A percentile compares a stretch with the other conserved stretches of the same genome.
Evolutionary conservation across 768 basidiomycete genomes (phyloP).

Genomic region (Amanita inopinata): DNA sequence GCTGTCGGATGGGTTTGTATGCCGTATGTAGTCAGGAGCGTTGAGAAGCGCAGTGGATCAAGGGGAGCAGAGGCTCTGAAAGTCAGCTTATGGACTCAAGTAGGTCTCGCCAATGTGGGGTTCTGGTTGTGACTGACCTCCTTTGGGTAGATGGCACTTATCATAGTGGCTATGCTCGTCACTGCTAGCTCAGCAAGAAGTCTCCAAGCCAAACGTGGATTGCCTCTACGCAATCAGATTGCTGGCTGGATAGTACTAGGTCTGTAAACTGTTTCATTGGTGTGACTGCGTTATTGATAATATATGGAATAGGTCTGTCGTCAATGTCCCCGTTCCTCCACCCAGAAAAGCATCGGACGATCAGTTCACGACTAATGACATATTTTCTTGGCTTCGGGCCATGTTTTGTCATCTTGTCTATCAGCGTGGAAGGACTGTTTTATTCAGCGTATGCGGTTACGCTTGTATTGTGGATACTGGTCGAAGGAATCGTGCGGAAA

Average conservation of each 20-base stretch:
- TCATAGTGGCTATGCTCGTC: conserved; percentile 37
- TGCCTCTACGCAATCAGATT: conserved; percentile 51
- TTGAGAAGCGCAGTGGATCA: conserved; percentile 4
- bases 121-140: neutral
- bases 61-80: conserved; percentile 1
- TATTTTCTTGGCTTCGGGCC: conserved; percentile 67
- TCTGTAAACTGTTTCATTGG: conserved; percentile 20
- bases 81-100: conserved; percentile 9
- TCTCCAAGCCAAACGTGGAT: conserved; percentile 56
- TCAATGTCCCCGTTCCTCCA: conserved; percentile 42
- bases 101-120: neutral
- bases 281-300: neutral
- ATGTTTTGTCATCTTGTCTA: conserved; percentile 72
- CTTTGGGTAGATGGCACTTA: conserved; percentile 30
- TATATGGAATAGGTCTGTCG: conserved; percentile 24
- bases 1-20: conserved; percentile 19
- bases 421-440: conserved; percentile 76
- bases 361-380: conserved; percentile 42
- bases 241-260: conserved; percentile 59
- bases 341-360: conserved; percentile 23
- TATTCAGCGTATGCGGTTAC: conserved; percentile 59
- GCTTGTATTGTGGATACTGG: conserved; percentile 56
- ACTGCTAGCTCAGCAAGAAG: conserved; percentile 49
- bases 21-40: conserved; percentile 7
- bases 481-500: conserved; percentile 35